Conservation (phyloP, 345 rosid genomes). For the Erodium maritimum region DNA sequence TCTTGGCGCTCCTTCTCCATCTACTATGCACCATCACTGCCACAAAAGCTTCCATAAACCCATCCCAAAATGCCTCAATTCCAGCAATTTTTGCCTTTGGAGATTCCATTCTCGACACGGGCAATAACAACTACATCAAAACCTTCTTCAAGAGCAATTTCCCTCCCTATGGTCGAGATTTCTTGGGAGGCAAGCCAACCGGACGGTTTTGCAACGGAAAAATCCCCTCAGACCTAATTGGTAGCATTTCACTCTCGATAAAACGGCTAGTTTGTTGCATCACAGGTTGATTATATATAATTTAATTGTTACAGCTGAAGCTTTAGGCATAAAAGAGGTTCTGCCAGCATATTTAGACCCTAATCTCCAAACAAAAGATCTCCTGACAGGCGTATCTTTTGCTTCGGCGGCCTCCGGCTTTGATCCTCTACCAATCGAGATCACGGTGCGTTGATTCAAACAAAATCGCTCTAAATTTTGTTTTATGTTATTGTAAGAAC, state of each 20-base stretch:
- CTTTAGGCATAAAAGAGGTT: constrained; percentile 14
- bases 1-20: too few relatives aligned
- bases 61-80: not conserved
- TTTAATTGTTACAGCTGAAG: constrained; percentile 12
- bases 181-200: constrained; percentile 18
- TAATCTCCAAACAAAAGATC: constrained; percentile 12
- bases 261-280: too few relatives aligned
- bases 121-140: constrained; percentile 20
- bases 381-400: constrained; percentile 25
- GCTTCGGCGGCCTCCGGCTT: constrained; percentile 31
- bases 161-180: constrained; percentile 35
- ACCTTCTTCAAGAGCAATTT: constrained; percentile 22
- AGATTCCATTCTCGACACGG: constrained; percentile 34
- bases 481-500: too few relatives aligned
- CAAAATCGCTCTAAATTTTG: too few relatives aligned
- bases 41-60: not conserved
- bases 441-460: too few relatives aligned
- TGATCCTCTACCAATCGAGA: constrained; percentile 12
- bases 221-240: constrained; percentile 27
- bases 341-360: constrained; percentile 27
- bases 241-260: not conserved
- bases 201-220: constrained; percentile 33
- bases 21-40: not conserved
- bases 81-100: constrained; percentile 26
- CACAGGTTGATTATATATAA: too few relatives aligned